Evolutionary conservation across 2,329 filamentous ascomycete species (phyloP).

Genomic region (Talaromyces sp.): DNA sequence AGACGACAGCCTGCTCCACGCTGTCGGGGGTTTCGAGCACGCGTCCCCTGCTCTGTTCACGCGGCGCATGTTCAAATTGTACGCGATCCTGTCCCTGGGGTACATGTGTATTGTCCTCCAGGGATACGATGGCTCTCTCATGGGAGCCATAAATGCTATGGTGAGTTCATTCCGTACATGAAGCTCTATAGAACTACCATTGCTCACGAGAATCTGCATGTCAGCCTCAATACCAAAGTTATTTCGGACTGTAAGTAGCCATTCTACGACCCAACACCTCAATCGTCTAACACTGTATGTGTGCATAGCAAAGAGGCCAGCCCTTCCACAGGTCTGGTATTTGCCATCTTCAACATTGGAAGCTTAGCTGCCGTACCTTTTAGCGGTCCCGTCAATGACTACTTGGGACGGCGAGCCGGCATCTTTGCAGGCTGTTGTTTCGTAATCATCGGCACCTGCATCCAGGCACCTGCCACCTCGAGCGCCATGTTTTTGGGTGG

Average conservation of each 20-base stretch:
- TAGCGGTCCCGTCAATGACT: slow-evolving; percentile 5
- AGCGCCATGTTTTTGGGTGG: slow-evolving; percentile 7
- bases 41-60: background rate
- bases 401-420: slow-evolving; percentile 4
- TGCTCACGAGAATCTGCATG: background rate
- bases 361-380: slow-evolving; percentile 6
- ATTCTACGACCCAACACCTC: background rate
- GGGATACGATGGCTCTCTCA: slow-evolving; percentile 10
- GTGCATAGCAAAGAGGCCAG: slow-evolving; percentile 4
- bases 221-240: slow-evolving; percentile 9
- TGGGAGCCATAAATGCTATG: slow-evolving; percentile 10
- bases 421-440: slow-evolving; percentile 6
- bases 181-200: background rate
- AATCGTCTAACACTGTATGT: background rate
- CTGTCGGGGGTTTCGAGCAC: background rate
- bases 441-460: slow-evolving; percentile 9
- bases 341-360: slow-evolving; percentile 10
- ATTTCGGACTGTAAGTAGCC: slow-evolving; percentile 6
- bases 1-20: background rate
- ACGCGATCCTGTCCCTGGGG: slow-evolving; percentile 6
- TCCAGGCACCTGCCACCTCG: slow-evolving; percentile 7
- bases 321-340: slow-evolving; percentile 7
- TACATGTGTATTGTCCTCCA: slow-evolving; percentile 9
- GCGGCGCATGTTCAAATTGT: slow-evolving; percentile 6
- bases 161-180: background rate